Conservation (phyloP, 108 stramenopile genomes). For the Cyclotella cryptica region DNA sequence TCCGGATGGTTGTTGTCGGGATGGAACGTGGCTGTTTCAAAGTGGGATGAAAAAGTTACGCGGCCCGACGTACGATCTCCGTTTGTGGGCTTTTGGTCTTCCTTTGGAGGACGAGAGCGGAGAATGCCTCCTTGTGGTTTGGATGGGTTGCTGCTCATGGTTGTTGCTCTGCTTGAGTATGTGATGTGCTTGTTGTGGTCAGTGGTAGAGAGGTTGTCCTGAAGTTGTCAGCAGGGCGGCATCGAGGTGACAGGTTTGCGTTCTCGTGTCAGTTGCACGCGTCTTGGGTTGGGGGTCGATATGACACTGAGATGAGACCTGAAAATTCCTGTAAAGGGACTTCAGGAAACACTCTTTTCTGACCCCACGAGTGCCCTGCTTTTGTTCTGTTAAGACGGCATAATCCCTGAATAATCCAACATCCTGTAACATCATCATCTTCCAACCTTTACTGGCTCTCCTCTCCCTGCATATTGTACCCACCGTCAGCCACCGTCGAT, state of each 20-base stretch:
- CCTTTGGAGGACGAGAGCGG: slow-evolving; percentile 16
- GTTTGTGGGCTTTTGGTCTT: not conserved
- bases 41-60: slow-evolving; percentile 32
- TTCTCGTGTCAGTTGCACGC: too few species aligned
- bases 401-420: not conserved
- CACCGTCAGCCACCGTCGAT: too few species aligned
- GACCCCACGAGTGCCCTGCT: too few species aligned
- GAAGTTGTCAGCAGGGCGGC: not conserved
- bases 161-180: too few species aligned
- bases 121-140: slow-evolving; percentile 34
- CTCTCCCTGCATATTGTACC: too few species aligned
- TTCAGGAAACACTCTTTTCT: too few species aligned
- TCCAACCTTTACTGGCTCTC: too few species aligned
- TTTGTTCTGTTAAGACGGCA: not conserved
- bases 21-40: slow-evolving; percentile 11
- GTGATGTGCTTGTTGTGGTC: not conserved
- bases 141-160: slow-evolving; percentile 18
- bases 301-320: not conserved
- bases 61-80: not conserved
- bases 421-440: not conserved
- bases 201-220: not conserved
- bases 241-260: not conserved
- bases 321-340: not conserved
- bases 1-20: slow-evolving; percentile 15
- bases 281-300: too few species aligned